Percentiles rank a stretch among this genome's conserved stretches.
Conservation (phyloP, 2,329 filamentous ascomycete genomes). For the Rhytidhysteron rufulum region DNA sequence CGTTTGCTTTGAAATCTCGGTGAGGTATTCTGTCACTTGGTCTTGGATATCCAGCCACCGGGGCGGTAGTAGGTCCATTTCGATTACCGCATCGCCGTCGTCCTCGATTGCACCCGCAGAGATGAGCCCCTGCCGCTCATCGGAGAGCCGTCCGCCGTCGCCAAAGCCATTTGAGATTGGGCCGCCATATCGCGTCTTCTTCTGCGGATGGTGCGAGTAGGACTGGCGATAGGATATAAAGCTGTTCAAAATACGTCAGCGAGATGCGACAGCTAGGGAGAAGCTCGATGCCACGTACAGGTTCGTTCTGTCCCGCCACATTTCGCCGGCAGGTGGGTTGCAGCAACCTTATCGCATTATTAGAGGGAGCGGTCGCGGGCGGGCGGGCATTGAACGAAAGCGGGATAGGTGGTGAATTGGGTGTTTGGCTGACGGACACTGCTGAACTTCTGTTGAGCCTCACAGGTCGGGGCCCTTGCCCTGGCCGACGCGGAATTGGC, state of each 20-base stretch:
- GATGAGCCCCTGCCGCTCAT: conserved; percentile 79
- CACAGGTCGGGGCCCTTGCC: too few relatives aligned
- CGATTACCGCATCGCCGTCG: conserved; percentile 91
- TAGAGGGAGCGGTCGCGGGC: conserved; percentile 3
- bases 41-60: conserved; percentile 95
- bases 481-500: too few relatives aligned
- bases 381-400: conserved; percentile 1
- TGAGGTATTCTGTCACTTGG: conserved; percentile 80
- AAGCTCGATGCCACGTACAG: conserved; percentile 59
- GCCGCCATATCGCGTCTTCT: conserved; percentile 62
- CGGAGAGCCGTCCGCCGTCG: conserved; percentile 44
- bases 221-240: conserved; percentile 99
- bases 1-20: conserved; percentile 76
- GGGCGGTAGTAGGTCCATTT: conserved; percentile 95
- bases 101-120: conserved; percentile 73
- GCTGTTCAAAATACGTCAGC: conserved; percentile 51
- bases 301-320: conserved; percentile 99
- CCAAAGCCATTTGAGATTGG: conserved; percentile 54
- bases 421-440: background rate
- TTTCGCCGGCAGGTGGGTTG: conserved; percentile 51
- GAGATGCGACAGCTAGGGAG: conserved; percentile 9
- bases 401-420: background rate
- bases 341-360: conserved; percentile 27
- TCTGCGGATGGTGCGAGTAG: conserved; percentile 88
- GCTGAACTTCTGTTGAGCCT: too few relatives aligned